Conservation (phyloP, 1,284 basidiomycete genomes). For the Ganoderma lingzhi region DNA sequence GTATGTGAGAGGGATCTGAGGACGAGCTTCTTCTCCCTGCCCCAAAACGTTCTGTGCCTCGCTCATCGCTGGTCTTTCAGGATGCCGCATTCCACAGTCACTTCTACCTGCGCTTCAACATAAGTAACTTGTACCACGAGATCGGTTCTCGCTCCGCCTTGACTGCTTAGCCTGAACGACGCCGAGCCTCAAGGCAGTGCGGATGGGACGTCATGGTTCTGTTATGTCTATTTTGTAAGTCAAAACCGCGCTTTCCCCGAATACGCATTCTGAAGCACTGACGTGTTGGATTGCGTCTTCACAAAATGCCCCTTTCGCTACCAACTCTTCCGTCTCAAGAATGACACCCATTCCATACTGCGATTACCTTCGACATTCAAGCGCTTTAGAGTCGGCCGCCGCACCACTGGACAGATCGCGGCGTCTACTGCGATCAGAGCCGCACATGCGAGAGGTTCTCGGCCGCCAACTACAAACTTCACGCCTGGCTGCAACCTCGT, state of each 20-base stretch:
- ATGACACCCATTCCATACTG: neutral
- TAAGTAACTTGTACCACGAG: neutral
- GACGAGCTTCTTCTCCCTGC: conserved; percentile 7
- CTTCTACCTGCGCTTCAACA: neutral
- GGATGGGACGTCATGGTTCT: neutral
- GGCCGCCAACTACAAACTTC: conserved; percentile 2
- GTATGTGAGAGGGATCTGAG: conserved; percentile 14
- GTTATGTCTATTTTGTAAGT: conserved; percentile 9
- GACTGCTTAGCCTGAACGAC: neutral
- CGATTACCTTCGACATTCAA: neutral
- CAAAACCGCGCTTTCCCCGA: conserved; percentile 16
- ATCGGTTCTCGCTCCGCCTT: neutral
- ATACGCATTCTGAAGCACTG: conserved; percentile 7
- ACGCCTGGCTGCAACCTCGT: conserved; percentile 27
- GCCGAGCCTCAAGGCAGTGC: neutral
- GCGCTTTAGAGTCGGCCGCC: neutral
- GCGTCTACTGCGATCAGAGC: conserved; percentile 13
- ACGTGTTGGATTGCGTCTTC: neutral
- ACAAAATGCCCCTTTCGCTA: neutral
- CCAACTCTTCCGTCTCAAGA: neutral
- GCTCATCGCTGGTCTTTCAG: conserved; percentile 28
- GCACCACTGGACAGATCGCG: neutral
- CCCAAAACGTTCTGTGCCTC: conserved; percentile 26
- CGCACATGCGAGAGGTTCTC: conserved; percentile 11
- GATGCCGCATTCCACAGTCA: conserved; percentile 6